Evolutionary conservation across 2,329 filamentous ascomycete species (phyloP), one percentile per base, ranked within the genome.

Genomic region (Chaetomiaceae sp.): DNA sequence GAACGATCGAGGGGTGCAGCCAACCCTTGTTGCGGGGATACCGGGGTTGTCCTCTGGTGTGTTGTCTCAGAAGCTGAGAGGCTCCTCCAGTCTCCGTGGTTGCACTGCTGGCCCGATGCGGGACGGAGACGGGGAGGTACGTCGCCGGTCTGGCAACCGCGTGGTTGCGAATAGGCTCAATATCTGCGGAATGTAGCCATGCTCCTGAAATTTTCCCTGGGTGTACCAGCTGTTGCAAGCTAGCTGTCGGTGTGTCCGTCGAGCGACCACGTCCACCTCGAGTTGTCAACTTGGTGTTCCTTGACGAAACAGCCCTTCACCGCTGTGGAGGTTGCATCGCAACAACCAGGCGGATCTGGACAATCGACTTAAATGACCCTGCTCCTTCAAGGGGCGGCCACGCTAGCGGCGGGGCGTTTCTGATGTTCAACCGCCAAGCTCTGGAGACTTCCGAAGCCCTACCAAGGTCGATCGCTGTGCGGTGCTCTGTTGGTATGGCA

Each of bases 311-410:
- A 44, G 34, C 29, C 44, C 37, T 42, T 44, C 27, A 53, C 22
- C 25, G 20, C 19, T 34, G 6, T 15, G 44, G 25, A 25, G 15
- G 20, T 15, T 22, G 34, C 44, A 31, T 9, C 25, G 25, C 25
- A 6, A 27, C 5, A 27, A 9, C 9, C 25, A 27, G 25, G 9
- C 25, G 9, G 25, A 9, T 6, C 27, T 31, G 27, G 8, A 12
- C 27, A 12, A 31, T 31, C 27, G 4, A 6, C 37, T 51, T 49
- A 38, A 53, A 58, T 56, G 53, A 54, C 34, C 22, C 34, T 48
- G 33, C 44, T 45, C 45, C 51, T 56, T 56, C 57, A 54, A 54
- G 57, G 57, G 57, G 51, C 48, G 38, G n/a, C 33, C 27, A 46
- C 49, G 46, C 56, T 43, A 50, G 17, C 23, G 19, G 43, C 42